Conservation (phyloP, 2,329 filamentous ascomycete species). For the Camptophora hylomeconis region DNA sequence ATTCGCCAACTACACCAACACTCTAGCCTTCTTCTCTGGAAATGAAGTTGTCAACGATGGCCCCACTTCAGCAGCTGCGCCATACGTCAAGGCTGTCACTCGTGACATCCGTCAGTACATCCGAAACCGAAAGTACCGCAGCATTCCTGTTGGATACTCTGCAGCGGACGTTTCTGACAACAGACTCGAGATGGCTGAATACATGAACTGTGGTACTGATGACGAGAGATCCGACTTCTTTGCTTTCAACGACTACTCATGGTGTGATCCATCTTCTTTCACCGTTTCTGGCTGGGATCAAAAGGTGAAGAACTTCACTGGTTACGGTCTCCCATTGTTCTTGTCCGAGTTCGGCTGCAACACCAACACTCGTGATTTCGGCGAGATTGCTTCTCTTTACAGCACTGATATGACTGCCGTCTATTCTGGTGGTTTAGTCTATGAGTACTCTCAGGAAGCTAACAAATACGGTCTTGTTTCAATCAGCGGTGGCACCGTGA, state of each 20-base stretch:
- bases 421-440: constrained; percentile 92
- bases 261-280: constrained; percentile 63
- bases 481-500: constrained; percentile 43
- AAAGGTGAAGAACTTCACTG: constrained; percentile 77
- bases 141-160: constrained; percentile 62
- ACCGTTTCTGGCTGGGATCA: constrained; percentile 63
- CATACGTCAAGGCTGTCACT: constrained; percentile 66
- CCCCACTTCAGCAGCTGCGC: constrained; percentile 51
- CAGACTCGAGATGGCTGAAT: constrained; percentile 72
- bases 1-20: constrained; percentile 75
- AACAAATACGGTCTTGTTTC: constrained; percentile 71
- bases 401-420: constrained; percentile 67
- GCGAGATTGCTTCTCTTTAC: constrained; percentile 71
- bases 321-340: constrained; percentile 84
- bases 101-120: constrained; percentile 66
- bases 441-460: constrained; percentile 77
- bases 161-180: constrained; percentile 73
- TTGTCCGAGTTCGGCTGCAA: constrained; percentile 91
- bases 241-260: constrained; percentile 81
- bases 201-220: constrained; percentile 86
- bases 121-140: constrained; percentile 45
- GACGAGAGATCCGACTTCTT: constrained; percentile 80
- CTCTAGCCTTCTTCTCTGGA: constrained; percentile 71
- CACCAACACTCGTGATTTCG: constrained; percentile 67
- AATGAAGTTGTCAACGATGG: constrained; percentile 68